Percentiles rank a stretch among this genome's conserved stretches.
Evolutionary conservation across 768 basidiomycete species (phyloP).

Genomic region (Trametes elegans): DNA sequence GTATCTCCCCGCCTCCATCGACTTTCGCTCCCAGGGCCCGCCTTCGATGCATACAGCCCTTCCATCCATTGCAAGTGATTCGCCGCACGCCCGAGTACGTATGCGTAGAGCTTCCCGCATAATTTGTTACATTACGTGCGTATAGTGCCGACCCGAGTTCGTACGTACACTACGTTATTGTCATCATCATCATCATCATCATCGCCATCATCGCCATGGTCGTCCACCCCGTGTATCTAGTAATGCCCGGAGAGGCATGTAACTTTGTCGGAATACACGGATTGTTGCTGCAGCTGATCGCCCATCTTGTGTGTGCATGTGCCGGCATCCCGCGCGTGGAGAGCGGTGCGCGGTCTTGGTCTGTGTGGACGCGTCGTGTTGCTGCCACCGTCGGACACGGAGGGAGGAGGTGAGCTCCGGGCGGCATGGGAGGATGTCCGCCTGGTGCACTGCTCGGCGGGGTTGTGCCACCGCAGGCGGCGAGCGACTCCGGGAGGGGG

Average conservation of each 20-base stretch:
- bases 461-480: too few species aligned
- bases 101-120: slow-evolving; percentile 5
- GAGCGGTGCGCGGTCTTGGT: too few species aligned
- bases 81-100: slow-evolving; percentile 1
- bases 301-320: not conserved
- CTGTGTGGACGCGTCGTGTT: too few species aligned
- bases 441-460: too few species aligned
- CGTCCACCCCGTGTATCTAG: slow-evolving; percentile 2
- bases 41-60: not conserved
- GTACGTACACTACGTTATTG: slow-evolving; percentile 17
- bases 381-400: too few species aligned
- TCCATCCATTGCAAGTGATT: not conserved
- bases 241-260: not conserved
- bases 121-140: slow-evolving; percentile 14
- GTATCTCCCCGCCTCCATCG: not conserved
- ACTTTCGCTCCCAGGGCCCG: not conserved
- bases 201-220: not conserved
- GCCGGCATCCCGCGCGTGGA: too few species aligned
- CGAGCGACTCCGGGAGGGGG: too few species aligned
- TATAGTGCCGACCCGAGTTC: slow-evolving; percentile 6
- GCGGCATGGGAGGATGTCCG: too few species aligned
- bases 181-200: not conserved
- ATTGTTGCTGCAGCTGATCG: not conserved
- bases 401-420: too few species aligned
- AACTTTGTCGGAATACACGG: slow-evolving; percentile 4